Percentiles rank a stretch among this genome's conserved stretches.
These are phyloP conservation scores for Leucosporidium yakuticum DNA, from an alignment of 768 basidiomycete genomes.

Conservation along the genomic window DNA sequence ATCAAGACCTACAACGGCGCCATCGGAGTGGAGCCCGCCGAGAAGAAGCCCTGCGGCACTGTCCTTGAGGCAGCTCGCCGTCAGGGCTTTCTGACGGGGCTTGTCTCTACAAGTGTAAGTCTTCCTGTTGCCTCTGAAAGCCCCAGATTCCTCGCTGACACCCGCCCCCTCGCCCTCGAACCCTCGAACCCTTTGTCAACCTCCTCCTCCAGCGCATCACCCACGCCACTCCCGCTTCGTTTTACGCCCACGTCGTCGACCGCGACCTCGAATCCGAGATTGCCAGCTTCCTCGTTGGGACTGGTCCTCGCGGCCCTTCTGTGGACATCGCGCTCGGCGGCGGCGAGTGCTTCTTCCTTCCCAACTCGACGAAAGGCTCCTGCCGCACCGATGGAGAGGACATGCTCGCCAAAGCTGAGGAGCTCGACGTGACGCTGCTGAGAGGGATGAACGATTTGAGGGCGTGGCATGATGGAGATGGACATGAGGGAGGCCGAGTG, in stretches of 20 bases:
- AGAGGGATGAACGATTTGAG: conserved; percentile 26
- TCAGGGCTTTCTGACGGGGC: conserved; percentile 36
- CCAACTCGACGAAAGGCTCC: conserved; percentile 27
- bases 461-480: conserved; percentile 17
- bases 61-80: conserved; percentile 40
- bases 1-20: conserved; percentile 41
- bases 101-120: conserved; percentile 32
- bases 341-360: conserved; percentile 36
- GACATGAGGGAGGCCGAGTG: conserved; percentile 17
- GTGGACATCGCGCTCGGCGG: conserved; percentile 42
- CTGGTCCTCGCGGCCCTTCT: conserved; percentile 30
- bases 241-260: conserved; percentile 39
- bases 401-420: conserved; percentile 20
- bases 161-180: not conserved
- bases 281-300: conserved; percentile 34
- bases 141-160: too few species aligned
- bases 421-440: conserved; percentile 28
- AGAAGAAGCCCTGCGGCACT: conserved; percentile 32
- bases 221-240: conserved; percentile 38
- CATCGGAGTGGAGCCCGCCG: conserved; percentile 29
- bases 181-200: not conserved
- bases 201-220: conserved; percentile 24
- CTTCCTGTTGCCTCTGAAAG: not conserved
- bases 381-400: conserved; percentile 37
- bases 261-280: conserved; percentile 19